These are phyloP conservation scores for Aspergillus sp. DNA, from an alignment of 2,329 filamentous ascomycete genomes.

Conservation along the genomic window DNA sequence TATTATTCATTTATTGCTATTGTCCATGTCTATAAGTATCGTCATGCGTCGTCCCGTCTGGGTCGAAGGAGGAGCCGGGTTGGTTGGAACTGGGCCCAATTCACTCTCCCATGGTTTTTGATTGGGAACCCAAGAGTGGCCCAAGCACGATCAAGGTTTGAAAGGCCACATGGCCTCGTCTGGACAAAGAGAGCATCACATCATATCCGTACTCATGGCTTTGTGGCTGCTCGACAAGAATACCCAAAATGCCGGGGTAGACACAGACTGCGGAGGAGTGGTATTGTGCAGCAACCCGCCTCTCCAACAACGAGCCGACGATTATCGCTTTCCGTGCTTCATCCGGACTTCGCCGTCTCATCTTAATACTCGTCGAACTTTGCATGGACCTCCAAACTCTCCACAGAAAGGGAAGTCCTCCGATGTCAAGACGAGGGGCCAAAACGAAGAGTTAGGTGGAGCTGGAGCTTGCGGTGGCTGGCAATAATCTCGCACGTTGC, in stretches of 20 bases:
- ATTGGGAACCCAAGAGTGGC: not conserved
- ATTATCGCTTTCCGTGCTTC: not conserved
- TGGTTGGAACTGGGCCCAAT: not conserved
- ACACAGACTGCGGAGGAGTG: not conserved
- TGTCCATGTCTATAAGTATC: not conserved
- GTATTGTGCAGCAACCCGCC: not conserved
- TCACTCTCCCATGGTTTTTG: not conserved
- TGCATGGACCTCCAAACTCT: not conserved
- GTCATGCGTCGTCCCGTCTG: not conserved
- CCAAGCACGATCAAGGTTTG: slow-evolving; percentile 2
- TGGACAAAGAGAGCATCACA: not conserved
- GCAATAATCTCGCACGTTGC: slow-evolving; percentile 16
- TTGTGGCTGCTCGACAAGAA: no score
- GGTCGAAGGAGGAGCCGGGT: not conserved
- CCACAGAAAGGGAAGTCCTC: not conserved
- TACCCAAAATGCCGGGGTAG: not conserved
- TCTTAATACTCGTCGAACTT: not conserved
- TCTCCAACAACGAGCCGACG: not conserved
- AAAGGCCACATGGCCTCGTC: slow-evolving; percentile 16
- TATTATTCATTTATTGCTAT: no score
- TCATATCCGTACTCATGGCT: not conserved
- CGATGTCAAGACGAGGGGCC: not conserved
- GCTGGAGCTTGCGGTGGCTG: slow-evolving; percentile 13
- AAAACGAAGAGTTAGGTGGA: slow-evolving; percentile 9
- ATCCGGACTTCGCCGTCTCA: slow-evolving; percentile 7